Evolutionary conservation across 2,329 filamentous ascomycete species (phyloP).

Genomic region (Cucurbitaria berberidis): DNA sequence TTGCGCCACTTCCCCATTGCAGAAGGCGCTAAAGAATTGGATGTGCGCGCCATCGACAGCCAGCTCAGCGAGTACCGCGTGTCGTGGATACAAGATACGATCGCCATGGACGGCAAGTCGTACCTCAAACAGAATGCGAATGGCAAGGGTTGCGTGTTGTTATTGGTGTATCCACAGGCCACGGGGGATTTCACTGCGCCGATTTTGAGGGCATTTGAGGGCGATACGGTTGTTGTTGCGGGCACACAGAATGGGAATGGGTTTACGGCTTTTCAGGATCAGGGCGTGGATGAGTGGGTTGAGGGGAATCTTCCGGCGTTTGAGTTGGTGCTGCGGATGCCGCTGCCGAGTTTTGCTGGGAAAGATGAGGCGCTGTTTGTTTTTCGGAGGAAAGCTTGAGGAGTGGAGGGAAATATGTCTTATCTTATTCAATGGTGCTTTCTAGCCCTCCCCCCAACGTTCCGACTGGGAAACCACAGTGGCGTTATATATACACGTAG

Average conservation of each 20-base stretch:
- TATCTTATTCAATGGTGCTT: neutral
- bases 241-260: slow-evolving; percentile 78
- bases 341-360: slow-evolving; percentile 75
- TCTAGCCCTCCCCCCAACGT: too few species aligned
- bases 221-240: slow-evolving; percentile 71
- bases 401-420: neutral
- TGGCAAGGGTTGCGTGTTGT: slow-evolving; percentile 63
- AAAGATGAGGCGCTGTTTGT: slow-evolving; percentile 79
- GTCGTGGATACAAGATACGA: slow-evolving; percentile 71
- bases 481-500: too few species aligned
- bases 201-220: slow-evolving; percentile 66
- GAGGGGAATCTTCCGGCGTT: slow-evolving; percentile 62
- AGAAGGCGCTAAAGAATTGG: slow-evolving; percentile 61
- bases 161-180: slow-evolving; percentile 77
- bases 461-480: too few species aligned
- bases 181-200: slow-evolving; percentile 69
- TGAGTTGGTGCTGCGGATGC: slow-evolving; percentile 67
- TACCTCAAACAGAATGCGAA: slow-evolving; percentile 58
- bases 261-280: slow-evolving; percentile 71
- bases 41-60: slow-evolving; percentile 69
- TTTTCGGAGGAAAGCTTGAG: slow-evolving; percentile 52
- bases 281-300: slow-evolving; percentile 72
- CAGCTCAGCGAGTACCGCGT: slow-evolving; percentile 71
- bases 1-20: slow-evolving; percentile 70
- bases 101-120: slow-evolving; percentile 64